phyloP scores from a whole-genome alignment of 352 stramenopile species.

The Globisporangium carolinianum region DNA sequence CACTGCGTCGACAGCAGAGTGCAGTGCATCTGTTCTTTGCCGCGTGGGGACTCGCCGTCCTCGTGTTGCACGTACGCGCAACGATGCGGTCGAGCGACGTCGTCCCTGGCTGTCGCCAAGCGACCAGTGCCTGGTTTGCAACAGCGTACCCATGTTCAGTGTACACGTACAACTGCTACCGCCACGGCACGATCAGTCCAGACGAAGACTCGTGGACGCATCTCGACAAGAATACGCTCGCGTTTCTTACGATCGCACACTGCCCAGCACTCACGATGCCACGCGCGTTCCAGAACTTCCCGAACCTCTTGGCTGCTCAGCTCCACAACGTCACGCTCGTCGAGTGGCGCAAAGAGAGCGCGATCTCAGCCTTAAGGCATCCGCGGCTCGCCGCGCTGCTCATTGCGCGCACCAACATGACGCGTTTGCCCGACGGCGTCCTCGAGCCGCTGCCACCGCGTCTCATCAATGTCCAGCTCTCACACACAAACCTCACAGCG shows the following conservation, averaged over 20 bases:
- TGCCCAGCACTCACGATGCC: slow-evolving; percentile 10
- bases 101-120: not conserved
- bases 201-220: not conserved
- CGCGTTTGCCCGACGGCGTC: slow-evolving; percentile 2
- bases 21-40: slow-evolving; percentile 2
- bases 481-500: slow-evolving; percentile 15
- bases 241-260: too few relatives aligned
- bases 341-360: slow-evolving; percentile 8
- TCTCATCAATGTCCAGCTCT: slow-evolving; percentile 14
- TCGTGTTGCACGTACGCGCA: slow-evolving; percentile 6
- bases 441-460: not conserved
- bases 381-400: not conserved
- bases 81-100: not conserved
- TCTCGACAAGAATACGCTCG: slow-evolving; percentile 9
- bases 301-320: slow-evolving; percentile 20
- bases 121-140: slow-evolving; percentile 5
- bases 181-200: not conserved
- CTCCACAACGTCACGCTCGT: slow-evolving; percentile 23
- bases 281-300: slow-evolving; percentile 11
- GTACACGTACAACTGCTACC: slow-evolving; percentile 8
- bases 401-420: slow-evolving; percentile 6
- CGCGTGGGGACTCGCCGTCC: slow-evolving; percentile 1
- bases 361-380: not conserved
- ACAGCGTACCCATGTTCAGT: slow-evolving; percentile 3
- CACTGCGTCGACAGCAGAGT: too few relatives aligned